These are phyloP conservation scores for Hymenoscyphus linearis DNA, from an alignment of 2,329 filamentous ascomycete genomes.

Conservation along the genomic window DNA sequence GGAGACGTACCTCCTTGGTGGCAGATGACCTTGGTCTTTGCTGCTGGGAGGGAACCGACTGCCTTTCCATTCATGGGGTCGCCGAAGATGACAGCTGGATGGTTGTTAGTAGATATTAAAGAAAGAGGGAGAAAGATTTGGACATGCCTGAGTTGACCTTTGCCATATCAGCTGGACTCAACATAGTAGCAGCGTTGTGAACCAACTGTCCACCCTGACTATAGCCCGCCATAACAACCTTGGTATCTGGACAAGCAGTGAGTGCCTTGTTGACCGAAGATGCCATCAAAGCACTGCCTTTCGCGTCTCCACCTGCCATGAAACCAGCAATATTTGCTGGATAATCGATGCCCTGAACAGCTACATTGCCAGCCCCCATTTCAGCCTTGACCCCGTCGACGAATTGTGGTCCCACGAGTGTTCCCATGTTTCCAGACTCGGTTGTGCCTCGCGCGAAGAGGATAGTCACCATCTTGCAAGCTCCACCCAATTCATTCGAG, in stretches of 20 bases:
- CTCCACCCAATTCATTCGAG: slow-evolving; percentile 23
- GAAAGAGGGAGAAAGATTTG: neutral
- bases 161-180: slow-evolving; percentile 10
- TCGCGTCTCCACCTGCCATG: slow-evolving; percentile 37
- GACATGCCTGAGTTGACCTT: slow-evolving; percentile 21
- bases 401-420: slow-evolving; percentile 45
- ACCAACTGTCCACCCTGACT: slow-evolving; percentile 19
- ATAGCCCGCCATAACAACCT: slow-evolving; percentile 22
- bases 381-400: slow-evolving; percentile 39
- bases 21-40: slow-evolving; percentile 24
- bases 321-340: slow-evolving; percentile 23
- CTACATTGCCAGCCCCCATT: slow-evolving; percentile 41
- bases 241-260: slow-evolving; percentile 17
- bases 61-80: slow-evolving; percentile 24
- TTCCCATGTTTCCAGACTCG: slow-evolving; percentile 48
- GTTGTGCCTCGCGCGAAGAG: slow-evolving; percentile 52
- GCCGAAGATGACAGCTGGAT: slow-evolving; percentile 25
- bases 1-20: slow-evolving; percentile 5
- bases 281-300: slow-evolving; percentile 36
- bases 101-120: neutral
- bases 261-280: slow-evolving; percentile 14
- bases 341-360: slow-evolving; percentile 24
- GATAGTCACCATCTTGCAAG: slow-evolving; percentile 44
- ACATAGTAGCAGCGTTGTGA: slow-evolving; percentile 18
- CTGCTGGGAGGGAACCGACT: slow-evolving; percentile 16